A percentile compares a stretch with the other conserved stretches of the same genome.
phyloP scores from a whole-genome alignment of 768 basidiomycete genomes.

The Exsudoporus frostii region DNA sequence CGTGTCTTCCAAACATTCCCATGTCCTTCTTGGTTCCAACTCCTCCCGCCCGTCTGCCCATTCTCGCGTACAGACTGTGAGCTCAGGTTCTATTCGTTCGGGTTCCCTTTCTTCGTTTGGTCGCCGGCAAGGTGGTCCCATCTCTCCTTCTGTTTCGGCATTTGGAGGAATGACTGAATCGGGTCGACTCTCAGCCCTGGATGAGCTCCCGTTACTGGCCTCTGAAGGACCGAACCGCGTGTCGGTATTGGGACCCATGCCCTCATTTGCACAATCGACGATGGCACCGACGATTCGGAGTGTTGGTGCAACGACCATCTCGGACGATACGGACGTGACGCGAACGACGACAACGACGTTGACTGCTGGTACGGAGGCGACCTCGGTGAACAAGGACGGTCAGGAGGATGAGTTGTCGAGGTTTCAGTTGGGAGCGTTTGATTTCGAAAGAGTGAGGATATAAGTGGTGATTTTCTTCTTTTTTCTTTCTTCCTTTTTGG shows the following conservation, averaged over 20 bases:
- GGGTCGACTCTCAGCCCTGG: conserved; percentile 21
- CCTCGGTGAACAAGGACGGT: conserved; percentile 7
- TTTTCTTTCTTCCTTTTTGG: not conserved
- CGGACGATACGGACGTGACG: conserved; percentile 30
- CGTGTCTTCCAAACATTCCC: conserved; percentile 42
- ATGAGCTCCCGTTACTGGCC: conserved; percentile 15
- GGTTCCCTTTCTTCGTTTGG: conserved; percentile 56
- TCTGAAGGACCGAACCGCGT: conserved; percentile 20
- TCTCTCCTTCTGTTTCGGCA: conserved; percentile 51
- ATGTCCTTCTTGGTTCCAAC: conserved; percentile 46
- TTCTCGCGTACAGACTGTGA: conserved; percentile 35
- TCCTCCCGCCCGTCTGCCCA: conserved; percentile 53
- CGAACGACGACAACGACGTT: conserved; percentile 22
- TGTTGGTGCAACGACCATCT: conserved; percentile 30
- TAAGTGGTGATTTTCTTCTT: not conserved
- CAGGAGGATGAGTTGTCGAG: conserved; percentile 7
- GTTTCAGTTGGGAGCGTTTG: conserved; percentile 18
- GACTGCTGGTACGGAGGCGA: conserved; percentile 14
- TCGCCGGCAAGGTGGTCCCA: conserved; percentile 33
- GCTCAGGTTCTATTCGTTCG: conserved; percentile 42
- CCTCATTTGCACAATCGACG: conserved; percentile 28
- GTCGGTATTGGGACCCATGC: conserved; percentile 33
- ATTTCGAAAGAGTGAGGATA: conserved; percentile 19
- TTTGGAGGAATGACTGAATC: conserved; percentile 37
- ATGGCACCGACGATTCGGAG: conserved; percentile 32